Evolutionary conservation across 73 alveolate genomes (phyloP).

Genomic region (Symbiodinium natans): DNA sequence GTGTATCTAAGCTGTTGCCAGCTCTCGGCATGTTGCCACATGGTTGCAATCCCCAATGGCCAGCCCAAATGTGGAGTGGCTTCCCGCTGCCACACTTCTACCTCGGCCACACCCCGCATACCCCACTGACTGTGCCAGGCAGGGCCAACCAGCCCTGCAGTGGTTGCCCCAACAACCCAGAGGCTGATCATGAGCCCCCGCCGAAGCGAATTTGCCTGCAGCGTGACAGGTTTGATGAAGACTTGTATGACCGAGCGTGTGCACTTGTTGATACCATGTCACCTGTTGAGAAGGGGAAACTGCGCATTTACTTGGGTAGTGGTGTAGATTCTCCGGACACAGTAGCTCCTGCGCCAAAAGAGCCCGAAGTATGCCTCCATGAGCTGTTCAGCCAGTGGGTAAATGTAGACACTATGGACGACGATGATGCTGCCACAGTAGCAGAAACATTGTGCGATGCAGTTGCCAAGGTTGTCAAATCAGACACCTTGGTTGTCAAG

Average conservation of each 20-base stretch:
- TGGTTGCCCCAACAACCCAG: background rate
- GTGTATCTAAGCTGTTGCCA: background rate
- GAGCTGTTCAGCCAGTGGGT: conserved; percentile 4
- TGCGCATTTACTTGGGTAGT: background rate
- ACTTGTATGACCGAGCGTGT: background rate
- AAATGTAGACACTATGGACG: background rate
- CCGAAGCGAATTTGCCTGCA: background rate
- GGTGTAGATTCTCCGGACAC: background rate
- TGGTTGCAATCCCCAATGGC: background rate
- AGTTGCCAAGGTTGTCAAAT: background rate
- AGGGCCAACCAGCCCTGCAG: background rate
- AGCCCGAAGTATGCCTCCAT: background rate
- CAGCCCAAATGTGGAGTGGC: background rate
- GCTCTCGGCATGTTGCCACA: background rate
- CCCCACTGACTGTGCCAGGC: background rate
- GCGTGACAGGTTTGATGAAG: background rate
- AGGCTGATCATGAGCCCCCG: background rate
- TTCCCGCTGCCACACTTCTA: background rate
- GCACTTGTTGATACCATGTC: background rate
- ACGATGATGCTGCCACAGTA: background rate
- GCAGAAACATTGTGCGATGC: background rate
- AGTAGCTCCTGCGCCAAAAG: background rate
- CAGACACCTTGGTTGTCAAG: background rate
- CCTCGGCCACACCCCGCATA: background rate
- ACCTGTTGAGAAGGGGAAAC: background rate